phyloP scores from a whole-genome alignment of 495 filamentous ascomycete species.

The Ascodesmis nigricans region DNA sequence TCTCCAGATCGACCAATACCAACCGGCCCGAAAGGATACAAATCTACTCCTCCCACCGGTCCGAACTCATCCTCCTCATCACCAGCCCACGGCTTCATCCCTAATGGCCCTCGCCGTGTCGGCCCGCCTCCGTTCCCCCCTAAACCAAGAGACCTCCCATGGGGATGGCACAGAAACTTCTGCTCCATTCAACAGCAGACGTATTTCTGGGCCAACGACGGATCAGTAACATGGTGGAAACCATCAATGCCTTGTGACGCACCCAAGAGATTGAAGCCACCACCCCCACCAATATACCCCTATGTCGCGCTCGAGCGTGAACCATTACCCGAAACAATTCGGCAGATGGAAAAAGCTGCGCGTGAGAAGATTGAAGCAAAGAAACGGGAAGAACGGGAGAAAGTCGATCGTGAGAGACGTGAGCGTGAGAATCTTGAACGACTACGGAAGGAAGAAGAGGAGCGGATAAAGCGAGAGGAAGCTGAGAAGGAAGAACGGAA shows the following conservation, averaged over 20 bases:
- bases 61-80: slow-evolving; percentile 10
- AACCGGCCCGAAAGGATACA: no score
- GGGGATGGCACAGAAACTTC: slow-evolving; percentile 19
- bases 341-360: slow-evolving; percentile 12
- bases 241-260: slow-evolving; percentile 15
- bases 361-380: not conserved
- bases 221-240: slow-evolving; percentile 15
- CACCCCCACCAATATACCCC: slow-evolving; percentile 10
- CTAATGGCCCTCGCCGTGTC: no score
- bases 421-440: not conserved
- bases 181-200: slow-evolving; percentile 6
- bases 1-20: no score
- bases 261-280: slow-evolving; percentile 11
- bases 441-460: not conserved
- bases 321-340: slow-evolving; percentile 7
- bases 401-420: not conserved
- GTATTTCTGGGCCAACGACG: slow-evolving; percentile 19
- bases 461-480: not conserved
- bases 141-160: slow-evolving; percentile 14
- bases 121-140: no score
- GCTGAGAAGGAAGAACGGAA: no score
- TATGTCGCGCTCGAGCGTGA: slow-evolving; percentile 6
- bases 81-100: slow-evolving; percentile 7
- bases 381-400: not conserved
- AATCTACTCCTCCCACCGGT: slow-evolving; percentile 10